Percentiles rank a stretch among this genome's conserved stretches.
Evolutionary conservation across 78 protist species (phyloP).

Genomic region (Dictyostelium discoideum): DNA sequence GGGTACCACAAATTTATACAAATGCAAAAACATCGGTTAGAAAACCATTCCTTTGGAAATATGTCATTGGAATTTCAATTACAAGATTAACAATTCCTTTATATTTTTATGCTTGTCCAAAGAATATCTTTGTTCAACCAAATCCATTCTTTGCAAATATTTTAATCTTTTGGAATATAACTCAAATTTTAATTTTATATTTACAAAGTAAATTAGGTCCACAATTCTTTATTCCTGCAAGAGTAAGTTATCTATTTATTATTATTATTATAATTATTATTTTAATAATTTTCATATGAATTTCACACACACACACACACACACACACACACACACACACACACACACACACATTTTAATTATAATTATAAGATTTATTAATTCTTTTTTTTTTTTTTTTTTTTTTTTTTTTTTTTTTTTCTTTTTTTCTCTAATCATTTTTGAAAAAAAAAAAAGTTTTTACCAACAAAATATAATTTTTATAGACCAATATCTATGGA

Average conservation of each 20-base stretch:
- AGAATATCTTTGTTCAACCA: slow-evolving; percentile 75
- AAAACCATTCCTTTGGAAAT: slow-evolving; percentile 64
- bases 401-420: neutral
- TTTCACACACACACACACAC: no score
- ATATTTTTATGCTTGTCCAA: slow-evolving; percentile 87
- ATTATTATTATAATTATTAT: no score
- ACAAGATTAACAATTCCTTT: slow-evolving; percentile 84
- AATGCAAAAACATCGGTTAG: slow-evolving; percentile 27
- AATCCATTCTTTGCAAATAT: slow-evolving; percentile 8
- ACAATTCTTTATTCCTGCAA: slow-evolving; percentile 86
- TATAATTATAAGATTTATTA: no score
- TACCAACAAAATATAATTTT: slow-evolving; percentile 84
- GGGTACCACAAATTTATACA: slow-evolving; percentile 87
- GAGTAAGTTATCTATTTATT: slow-evolving; percentile 20
- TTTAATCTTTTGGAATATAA: slow-evolving; percentile 54
- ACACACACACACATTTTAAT: no score
- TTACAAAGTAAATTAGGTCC: slow-evolving; percentile 87
- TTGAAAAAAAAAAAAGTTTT: neutral
- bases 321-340: no score
- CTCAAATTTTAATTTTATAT: slow-evolving; percentile 54
- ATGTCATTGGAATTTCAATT: slow-evolving; percentile 80
- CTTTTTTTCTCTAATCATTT: neutral
- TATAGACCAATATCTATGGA: slow-evolving; percentile 35
- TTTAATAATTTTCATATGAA: no score
- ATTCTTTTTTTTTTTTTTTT: neutral